Base-by-base conservation (phyloP, 306 rosid genomes). In the Medicago ruthenica region DNA sequence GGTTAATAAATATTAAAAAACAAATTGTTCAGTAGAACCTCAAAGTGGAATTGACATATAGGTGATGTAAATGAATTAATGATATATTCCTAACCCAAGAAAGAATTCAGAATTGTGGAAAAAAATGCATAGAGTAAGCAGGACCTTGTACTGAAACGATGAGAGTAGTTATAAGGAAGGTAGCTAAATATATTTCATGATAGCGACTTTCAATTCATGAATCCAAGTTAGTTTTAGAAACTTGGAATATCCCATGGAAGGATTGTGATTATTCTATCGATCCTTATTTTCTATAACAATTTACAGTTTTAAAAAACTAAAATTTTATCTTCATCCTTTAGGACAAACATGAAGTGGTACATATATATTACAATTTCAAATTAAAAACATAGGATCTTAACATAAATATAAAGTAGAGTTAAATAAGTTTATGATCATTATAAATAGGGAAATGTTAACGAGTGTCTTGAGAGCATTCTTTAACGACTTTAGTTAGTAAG, bases 201-300 rank as follows among this genome's bases (percentile, higher is more conserved):
- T 34, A 73, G 22, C 4, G 76, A 53, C 83, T 64, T 78, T 44
- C 53, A 61, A 58, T 36, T 69, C 60, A 37, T 36, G 40, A 60
- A 78, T 24, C 75, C 6, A 71, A 61, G 9, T 81, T 66, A 16
- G 74, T 48, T 18, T 64, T 24, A 3, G 66, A 63, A 71, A 62
- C 40, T 40, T 57, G 48, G 88, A 81, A 45, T 68, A 77, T 67
- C 41, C 63, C 2, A 47, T 63, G 7, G 65, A 66, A 48, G 79
- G 60, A 22, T 50, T 50, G 55, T 50, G 55, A 62, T 73, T 22
- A 36, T 77, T 75, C 57, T 5, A 5, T 64, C 11, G 3, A 3
- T 20, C 63, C 5, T 3, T 24, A 1, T 4, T n/a, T 10, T 3
- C 18, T 22, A 41, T 51, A 63, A 15, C 67, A 10, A 67, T 53